A percentile compares a stretch with the other conserved stretches of the same genome.
These are phyloP conservation scores for Calocybe gambosa DNA, from an alignment of 1,284 basidiomycete species.

Conservation along the genomic window DNA sequence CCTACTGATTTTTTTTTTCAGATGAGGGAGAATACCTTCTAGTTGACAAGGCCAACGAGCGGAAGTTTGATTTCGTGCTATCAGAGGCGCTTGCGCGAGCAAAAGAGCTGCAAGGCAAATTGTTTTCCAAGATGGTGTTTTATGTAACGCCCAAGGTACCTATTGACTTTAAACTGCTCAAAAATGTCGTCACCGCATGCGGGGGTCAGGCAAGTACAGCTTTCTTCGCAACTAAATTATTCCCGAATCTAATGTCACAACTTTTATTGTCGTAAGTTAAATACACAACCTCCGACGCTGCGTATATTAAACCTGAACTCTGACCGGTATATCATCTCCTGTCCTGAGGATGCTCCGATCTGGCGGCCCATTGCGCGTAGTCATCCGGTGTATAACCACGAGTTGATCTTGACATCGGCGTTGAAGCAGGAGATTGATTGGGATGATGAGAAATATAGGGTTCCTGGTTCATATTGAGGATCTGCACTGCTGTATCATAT, in stretches of 20 bases:
- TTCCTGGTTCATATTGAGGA: constrained; percentile 18
- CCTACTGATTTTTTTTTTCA: constrained; percentile 31
- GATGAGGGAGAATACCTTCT: constrained; percentile 59
- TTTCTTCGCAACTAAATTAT: background rate
- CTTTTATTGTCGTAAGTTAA: constrained; percentile 26
- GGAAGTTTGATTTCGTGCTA: constrained; percentile 59
- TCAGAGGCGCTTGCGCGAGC: constrained; percentile 53
- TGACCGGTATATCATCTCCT: constrained; percentile 58
- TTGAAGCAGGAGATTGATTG: constrained; percentile 63
- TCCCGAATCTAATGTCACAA: background rate
- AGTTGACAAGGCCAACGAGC: constrained; percentile 54
- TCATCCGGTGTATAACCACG: constrained; percentile 57
- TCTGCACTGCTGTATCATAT: background rate
- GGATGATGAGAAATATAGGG: constrained; percentile 36
- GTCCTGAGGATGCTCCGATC: constrained; percentile 48
- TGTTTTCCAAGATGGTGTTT: constrained; percentile 64
- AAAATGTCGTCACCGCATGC: constrained; percentile 56
- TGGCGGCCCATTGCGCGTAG: constrained; percentile 53
- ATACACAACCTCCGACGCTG: constrained; percentile 44
- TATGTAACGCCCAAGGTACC: constrained; percentile 63
- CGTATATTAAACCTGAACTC: constrained; percentile 47
- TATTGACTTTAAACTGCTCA: constrained; percentile 51
- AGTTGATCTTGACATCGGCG: constrained; percentile 58
- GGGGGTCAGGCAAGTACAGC: constrained; percentile 56
- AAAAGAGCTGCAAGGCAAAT: constrained; percentile 37